A percentile compares a stretch with the other conserved stretches of the same genome.
Evolutionary conservation across 1,284 basidiomycete genomes (phyloP).

Genomic region (Leccinum holopus): DNA sequence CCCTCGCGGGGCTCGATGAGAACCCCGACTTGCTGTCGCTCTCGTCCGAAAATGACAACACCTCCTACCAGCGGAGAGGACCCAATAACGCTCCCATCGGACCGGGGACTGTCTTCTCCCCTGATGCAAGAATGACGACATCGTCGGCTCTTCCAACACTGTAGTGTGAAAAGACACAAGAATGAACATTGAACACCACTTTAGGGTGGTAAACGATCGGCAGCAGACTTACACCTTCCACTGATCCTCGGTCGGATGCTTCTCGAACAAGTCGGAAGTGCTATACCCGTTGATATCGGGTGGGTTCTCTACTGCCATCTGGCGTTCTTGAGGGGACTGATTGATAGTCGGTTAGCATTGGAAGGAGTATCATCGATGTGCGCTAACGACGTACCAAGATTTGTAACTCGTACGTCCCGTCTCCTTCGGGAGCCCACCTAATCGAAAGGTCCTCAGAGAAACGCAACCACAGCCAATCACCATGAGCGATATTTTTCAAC

Average conservation of each 20-base stretch:
- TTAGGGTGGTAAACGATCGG: background rate
- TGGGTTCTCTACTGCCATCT: slow-evolving; percentile 23
- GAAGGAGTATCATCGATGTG: background rate
- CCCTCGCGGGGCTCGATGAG: slow-evolving; percentile 37
- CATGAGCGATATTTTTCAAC: slow-evolving; percentile 2
- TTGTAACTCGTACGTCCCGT: slow-evolving; percentile 35
- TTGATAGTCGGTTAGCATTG: background rate
- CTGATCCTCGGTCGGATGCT: slow-evolving; percentile 21
- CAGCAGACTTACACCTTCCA: slow-evolving; percentile 16
- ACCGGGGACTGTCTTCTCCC: slow-evolving; percentile 35
- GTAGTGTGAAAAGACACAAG: background rate
- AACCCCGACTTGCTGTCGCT: slow-evolving; percentile 39
- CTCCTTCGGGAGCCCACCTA: slow-evolving; percentile 32
- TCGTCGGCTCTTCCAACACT: background rate
- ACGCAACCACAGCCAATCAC: slow-evolving; percentile 35
- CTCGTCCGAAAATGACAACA: slow-evolving; percentile 42
- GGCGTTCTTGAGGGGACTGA: slow-evolving; percentile 22
- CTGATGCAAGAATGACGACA: slow-evolving; percentile 30
- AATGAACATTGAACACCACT: background rate
- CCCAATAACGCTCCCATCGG: slow-evolving; percentile 28
- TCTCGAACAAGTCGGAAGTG: slow-evolving; percentile 21
- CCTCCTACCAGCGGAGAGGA: slow-evolving; percentile 28
- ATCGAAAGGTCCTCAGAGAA: slow-evolving; percentile 20
- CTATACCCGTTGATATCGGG: slow-evolving; percentile 24
- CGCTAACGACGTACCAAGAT: slow-evolving; percentile 26